Base-by-base conservation (phyloP, 208 protist species). In the Wallacemonas sp. region DNA sequence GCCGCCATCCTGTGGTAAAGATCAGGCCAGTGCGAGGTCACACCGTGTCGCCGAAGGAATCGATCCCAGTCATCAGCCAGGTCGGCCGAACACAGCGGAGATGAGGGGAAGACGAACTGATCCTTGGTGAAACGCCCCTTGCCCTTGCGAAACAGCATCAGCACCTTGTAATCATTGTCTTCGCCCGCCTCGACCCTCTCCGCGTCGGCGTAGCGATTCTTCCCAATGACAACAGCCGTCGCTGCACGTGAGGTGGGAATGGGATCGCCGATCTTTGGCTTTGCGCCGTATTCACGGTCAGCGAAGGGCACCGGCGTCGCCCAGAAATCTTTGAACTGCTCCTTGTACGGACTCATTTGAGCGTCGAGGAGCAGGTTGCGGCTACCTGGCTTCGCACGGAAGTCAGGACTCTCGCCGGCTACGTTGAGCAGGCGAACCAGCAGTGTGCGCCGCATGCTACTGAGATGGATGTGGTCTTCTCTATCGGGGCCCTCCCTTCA, bases 241-340 rank as follows among this genome's bases (percentile, higher is more conserved):
- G 89, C 84, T 13, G 89, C 89, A 8, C 78, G 78, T 27, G 84
- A 85, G 9, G 86, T 76, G 1, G 89, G 89, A 48, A 95, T 74
- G 5, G 89, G 89, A 37, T 89, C 84, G 4, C 89, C 86, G 3
- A 93, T 71, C 46, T 83, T 87, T 19, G 86, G 86, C 68, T 95
- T 95, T 64, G 80, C 80, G 17, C 89, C 86, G 60, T 91, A 95
- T 68, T 91, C 85, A 34, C 89, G 83, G 53, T 91, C 85, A 3
- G 84, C 84, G 62, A 84, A 95, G 0, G 89, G 89, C 4, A 95
- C 78, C 1, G 89, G 86, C 3, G 89, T 91, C 10, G 89, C 58
- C 87, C 89, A 95, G 78, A 83, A 95, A 44, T 93, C 83, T 63
- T 95, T 95, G 67, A 95, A 95, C 63, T 92, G 84, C 75, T 95